phyloP scores from a whole-genome alignment of 2,329 filamentous ascomycete species.

The Verticillium zaregamsianum region DNA sequence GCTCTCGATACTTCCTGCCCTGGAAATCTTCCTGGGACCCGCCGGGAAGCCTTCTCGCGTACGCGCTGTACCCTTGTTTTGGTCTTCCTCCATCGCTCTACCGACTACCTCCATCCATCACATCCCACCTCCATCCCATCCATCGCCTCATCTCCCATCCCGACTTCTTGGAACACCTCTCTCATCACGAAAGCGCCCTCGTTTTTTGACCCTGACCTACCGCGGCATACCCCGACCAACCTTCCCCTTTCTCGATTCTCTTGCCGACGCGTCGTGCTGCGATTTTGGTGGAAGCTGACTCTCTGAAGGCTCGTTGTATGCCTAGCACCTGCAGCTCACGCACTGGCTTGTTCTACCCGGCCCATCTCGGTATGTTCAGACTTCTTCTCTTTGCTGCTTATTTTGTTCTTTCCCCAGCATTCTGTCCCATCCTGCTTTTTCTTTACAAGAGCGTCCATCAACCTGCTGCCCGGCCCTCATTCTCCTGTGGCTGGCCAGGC shows the following conservation, averaged over 20 bases:
- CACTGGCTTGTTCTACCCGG: background rate
- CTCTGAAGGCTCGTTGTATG: background rate
- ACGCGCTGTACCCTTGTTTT: background rate
- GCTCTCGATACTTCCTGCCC: background rate
- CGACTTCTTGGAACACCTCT: slow-evolving; percentile 5
- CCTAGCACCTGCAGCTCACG: background rate
- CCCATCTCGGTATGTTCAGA: background rate
- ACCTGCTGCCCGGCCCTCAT: too few species aligned
- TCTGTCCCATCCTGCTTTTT: too few species aligned
- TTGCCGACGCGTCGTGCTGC: background rate
- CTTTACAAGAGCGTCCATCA: too few species aligned
- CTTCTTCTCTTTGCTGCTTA: background rate
- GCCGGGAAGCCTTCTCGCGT: background rate
- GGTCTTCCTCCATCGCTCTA: background rate
- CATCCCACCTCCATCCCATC: background rate
- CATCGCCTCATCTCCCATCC: background rate
- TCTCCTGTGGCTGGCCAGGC: too few species aligned
- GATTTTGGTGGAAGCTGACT: background rate
- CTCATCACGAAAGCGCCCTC: slow-evolving; percentile 6
- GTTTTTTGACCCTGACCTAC: background rate
- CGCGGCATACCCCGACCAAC: background rate
- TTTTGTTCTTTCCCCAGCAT: background rate
- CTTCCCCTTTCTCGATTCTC: background rate
- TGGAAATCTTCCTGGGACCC: background rate
- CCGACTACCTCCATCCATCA: background rate